Percentiles rank a stretch among this genome's conserved stretches.
Evolutionary conservation across 257 asterid genomes (phyloP).

Genomic region (Jacaranda copaia): DNA sequence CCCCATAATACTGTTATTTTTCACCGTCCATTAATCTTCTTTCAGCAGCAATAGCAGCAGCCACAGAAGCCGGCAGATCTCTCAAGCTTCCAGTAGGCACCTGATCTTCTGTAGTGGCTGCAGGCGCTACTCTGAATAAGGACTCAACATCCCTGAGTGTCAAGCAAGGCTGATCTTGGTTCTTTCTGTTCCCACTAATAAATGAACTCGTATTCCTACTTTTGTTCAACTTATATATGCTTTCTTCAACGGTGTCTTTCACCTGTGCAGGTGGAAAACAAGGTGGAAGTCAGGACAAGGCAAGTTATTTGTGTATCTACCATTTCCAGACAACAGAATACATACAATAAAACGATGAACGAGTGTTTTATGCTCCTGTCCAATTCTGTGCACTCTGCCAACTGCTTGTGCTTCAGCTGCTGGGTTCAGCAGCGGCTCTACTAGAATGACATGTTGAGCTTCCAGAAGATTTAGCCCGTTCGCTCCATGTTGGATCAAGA

Average conservation of each 20-base stretch:
- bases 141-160: conserved; percentile 84
- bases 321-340: conserved; percentile 11
- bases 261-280: conserved; percentile 56
- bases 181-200: conserved; percentile 87
- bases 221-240: conserved; percentile 81
- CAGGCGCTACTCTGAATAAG: conserved; percentile 72
- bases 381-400: conserved; percentile 96
- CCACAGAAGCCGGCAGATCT: conserved; percentile 85
- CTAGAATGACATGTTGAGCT: conserved; percentile 96
- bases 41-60: conserved; percentile 96
- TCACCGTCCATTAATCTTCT: conserved; percentile 61
- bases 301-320: background rate
- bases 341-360: conserved; percentile 96
- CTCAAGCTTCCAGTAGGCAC: conserved; percentile 57
- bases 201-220: conserved; percentile 73
- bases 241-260: conserved; percentile 89
- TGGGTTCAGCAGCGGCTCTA: conserved; percentile 93
- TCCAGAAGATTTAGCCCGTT: conserved; percentile 96
- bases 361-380: conserved; percentile 82
- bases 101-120: conserved; percentile 42
- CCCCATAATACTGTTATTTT: conserved; percentile 27
- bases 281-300: background rate
- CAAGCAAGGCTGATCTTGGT: conserved; percentile 87
- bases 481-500: conserved; percentile 93
- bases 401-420: conserved; percentile 99